Conservation (phyloP, 164 flowering plant genomes). For the Pachysandra terminalis region DNA sequence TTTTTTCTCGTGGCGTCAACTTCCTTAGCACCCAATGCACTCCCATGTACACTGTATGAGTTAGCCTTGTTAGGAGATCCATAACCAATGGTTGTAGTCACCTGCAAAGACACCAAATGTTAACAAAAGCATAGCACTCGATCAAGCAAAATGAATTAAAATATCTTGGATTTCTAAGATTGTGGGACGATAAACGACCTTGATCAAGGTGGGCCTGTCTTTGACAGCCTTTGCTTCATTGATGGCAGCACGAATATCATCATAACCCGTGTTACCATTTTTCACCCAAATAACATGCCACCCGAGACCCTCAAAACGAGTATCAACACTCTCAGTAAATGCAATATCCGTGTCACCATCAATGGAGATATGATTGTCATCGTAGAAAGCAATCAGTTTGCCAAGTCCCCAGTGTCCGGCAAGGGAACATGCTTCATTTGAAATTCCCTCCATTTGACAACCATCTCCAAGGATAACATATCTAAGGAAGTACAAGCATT, state of each 20-base stretch:
- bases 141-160: not conserved
- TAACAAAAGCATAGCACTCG: not conserved
- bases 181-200: conserved; percentile 39
- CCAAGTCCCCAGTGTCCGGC: conserved; percentile 99
- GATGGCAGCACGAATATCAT: conserved; percentile 96
- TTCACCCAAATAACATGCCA: conserved; percentile 99
- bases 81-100: conserved; percentile 94
- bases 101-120: conserved; percentile 36
- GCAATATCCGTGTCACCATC: conserved; percentile 97
- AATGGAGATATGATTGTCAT: conserved; percentile 95
- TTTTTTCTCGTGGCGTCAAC: conserved; percentile 95
- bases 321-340: conserved; percentile 84
- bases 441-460: conserved; percentile 96
- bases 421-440: conserved; percentile 90
- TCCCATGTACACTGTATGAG: conserved; percentile 91
- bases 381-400: conserved; percentile 96
- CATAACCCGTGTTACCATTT: conserved; percentile 93
- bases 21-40: conserved; percentile 91
- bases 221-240: conserved; percentile 91
- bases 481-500: conserved; percentile 25
- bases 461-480: conserved; percentile 92
- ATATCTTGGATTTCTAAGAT: not conserved
- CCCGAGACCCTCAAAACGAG: conserved; percentile 91
- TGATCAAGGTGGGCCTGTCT: conserved; percentile 91
- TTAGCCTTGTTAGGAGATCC: conserved; percentile 98